These are phyloP conservation scores for Hemerocallis citrina DNA, from an alignment of 106 monocot species.

Conservation along the genomic window DNA sequence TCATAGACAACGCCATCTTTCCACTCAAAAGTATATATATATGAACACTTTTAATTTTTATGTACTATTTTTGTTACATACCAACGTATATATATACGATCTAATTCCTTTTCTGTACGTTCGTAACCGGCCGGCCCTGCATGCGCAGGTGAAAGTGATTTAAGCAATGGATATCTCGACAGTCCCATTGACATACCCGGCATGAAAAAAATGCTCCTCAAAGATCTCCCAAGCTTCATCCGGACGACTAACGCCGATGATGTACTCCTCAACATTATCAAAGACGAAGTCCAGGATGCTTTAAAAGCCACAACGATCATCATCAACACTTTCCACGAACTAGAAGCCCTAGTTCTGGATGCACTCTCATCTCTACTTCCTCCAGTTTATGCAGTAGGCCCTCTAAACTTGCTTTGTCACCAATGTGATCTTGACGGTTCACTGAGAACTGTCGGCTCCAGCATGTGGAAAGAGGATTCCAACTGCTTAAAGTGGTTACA, in stretches of 20 bases:
- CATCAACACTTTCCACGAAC: conserved; percentile 59
- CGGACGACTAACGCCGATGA: conserved; percentile 46
- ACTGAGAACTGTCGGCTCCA: background rate
- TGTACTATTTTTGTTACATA: too few relatives aligned
- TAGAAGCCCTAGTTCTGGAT: conserved; percentile 31
- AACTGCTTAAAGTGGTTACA: background rate
- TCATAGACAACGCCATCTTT: too few relatives aligned
- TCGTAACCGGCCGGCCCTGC: too few relatives aligned
- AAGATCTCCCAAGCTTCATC: conserved; percentile 57
- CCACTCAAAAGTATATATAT: too few relatives aligned
- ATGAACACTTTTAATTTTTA: too few relatives aligned
- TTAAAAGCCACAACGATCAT: conserved; percentile 34
- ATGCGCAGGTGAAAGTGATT: conserved; percentile 47
- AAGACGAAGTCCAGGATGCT: conserved; percentile 38
- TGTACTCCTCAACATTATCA: conserved; percentile 28
- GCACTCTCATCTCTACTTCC: conserved; percentile 23
- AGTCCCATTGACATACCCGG: conserved; percentile 51
- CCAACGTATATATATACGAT: too few relatives aligned
- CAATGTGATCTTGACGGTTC: too few relatives aligned
- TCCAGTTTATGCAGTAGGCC: too few relatives aligned
- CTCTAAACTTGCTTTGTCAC: too few relatives aligned
- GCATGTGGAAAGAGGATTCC: background rate
- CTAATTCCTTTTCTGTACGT: too few relatives aligned
- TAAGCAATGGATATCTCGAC: conserved; percentile 59
- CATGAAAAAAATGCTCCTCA: conserved; percentile 41